Conservation (phyloP, 2,329 filamentous ascomycete species). For the Penicillium sp. region DNA sequence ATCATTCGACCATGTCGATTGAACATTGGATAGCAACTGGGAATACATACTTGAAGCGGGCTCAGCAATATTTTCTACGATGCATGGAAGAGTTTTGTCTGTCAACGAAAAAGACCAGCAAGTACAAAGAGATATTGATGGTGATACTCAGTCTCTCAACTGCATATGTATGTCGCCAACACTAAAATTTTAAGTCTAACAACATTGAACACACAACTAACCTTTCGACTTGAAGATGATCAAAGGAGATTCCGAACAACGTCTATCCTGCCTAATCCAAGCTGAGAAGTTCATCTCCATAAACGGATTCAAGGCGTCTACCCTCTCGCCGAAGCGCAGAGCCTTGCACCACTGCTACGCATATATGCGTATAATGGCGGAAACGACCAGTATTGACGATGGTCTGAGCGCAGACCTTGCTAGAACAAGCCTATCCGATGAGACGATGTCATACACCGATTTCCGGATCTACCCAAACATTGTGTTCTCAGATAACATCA, state of each 20-base stretch:
- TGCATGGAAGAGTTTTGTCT: conserved; percentile 10
- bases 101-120: not conserved
- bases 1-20: conserved; percentile 1
- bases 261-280: conserved; percentile 14
- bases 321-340: conserved; percentile 15
- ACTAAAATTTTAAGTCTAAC: not conserved
- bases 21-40: conserved; percentile 4
- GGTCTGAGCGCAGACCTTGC: not conserved
- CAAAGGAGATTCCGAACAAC: conserved; percentile 14
- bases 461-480: conserved; percentile 14
- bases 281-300: conserved; percentile 16
- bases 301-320: conserved; percentile 12
- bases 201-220: not conserved
- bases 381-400: conserved; percentile 15
- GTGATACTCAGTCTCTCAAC: conserved; percentile 16
- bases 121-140: conserved; percentile 22
- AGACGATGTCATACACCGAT: conserved; percentile 1
- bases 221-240: conserved; percentile 8
- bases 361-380: conserved; percentile 23
- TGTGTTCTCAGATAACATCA: conserved; percentile 10
- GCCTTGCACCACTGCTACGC: conserved; percentile 21
- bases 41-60: conserved; percentile 7
- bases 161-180: conserved; percentile 10
- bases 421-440: not conserved
- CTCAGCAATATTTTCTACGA: conserved; percentile 7